Percentiles rank a stretch among this genome's conserved stretches.
phyloP scores from a whole-genome alignment of 2,329 filamentous ascomycete species.

The Microcera coccophila region DNA sequence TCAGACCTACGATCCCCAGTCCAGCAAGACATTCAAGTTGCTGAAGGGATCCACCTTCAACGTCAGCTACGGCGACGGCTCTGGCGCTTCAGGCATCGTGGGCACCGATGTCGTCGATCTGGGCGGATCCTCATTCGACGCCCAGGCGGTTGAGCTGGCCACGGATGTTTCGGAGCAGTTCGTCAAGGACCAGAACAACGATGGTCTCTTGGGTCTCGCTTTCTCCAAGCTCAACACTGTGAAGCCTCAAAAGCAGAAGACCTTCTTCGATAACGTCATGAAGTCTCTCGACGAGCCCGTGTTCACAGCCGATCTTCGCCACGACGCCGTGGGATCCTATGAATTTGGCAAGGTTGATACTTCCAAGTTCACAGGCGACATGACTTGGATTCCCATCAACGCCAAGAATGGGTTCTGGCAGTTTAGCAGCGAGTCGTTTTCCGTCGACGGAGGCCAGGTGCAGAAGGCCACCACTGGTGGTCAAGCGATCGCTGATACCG shows the following conservation, averaged over 20 bases:
- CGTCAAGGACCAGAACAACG: slow-evolving; percentile 54
- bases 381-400: slow-evolving; percentile 60
- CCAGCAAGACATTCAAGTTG: slow-evolving; percentile 33
- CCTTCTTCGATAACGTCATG: slow-evolving; percentile 70
- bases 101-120: slow-evolving; percentile 65
- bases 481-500: slow-evolving; percentile 54
- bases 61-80: slow-evolving; percentile 67
- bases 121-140: slow-evolving; percentile 57
- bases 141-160: slow-evolving; percentile 66
- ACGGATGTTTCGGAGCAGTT: slow-evolving; percentile 56
- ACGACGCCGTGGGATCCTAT: slow-evolving; percentile 58
- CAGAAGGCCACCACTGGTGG: slow-evolving; percentile 36
- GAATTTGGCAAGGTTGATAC: slow-evolving; percentile 66
- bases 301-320: slow-evolving; percentile 64
- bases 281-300: slow-evolving; percentile 58
- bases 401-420: slow-evolving; percentile 63
- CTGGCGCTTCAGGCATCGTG: slow-evolving; percentile 59
- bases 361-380: slow-evolving; percentile 56
- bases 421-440: slow-evolving; percentile 49
- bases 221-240: slow-evolving; percentile 65
- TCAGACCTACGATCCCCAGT: slow-evolving; percentile 35
- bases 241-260: slow-evolving; percentile 59
- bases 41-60: slow-evolving; percentile 51
- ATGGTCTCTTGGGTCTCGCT: slow-evolving; percentile 67
- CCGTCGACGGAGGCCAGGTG: slow-evolving; percentile 43